phyloP scores from a whole-genome alignment of 805 yeast species.

The Starmera dryadoides region DNA sequence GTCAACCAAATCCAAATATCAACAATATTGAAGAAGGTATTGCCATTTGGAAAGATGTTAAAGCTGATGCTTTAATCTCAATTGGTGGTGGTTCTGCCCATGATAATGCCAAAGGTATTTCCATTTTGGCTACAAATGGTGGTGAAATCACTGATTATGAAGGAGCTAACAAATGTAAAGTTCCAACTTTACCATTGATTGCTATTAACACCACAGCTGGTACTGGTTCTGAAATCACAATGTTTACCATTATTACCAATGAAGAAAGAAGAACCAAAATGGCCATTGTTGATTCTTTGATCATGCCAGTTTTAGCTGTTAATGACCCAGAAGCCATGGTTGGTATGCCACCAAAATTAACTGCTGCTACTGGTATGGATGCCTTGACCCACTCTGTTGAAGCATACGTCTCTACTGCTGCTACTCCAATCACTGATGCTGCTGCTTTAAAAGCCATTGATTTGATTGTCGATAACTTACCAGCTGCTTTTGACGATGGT shows the following conservation, averaged over 20 bases:
- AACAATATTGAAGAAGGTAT: slow-evolving; percentile 13
- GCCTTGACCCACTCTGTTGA: slow-evolving; percentile 38
- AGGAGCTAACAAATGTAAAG: slow-evolving; percentile 30
- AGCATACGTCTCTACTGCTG: slow-evolving; percentile 40
- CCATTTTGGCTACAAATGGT: slow-evolving; percentile 31
- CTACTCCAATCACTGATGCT: slow-evolving; percentile 37
- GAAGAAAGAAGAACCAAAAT: slow-evolving; percentile 31
- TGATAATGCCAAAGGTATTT: slow-evolving; percentile 35
- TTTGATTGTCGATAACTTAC: slow-evolving; percentile 31
- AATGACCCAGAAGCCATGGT: slow-evolving; percentile 34
- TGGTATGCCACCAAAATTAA: slow-evolving; percentile 33
- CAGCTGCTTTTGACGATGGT: slow-evolving; percentile 30
- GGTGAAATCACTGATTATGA: slow-evolving; percentile 32
- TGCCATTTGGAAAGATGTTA: slow-evolving; percentile 9
- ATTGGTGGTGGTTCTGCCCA: slow-evolving; percentile 43
- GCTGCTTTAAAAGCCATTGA: slow-evolving; percentile 34
- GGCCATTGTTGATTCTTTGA: slow-evolving; percentile 34
- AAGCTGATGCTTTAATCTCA: slow-evolving; percentile 32
- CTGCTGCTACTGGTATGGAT: slow-evolving; percentile 35
- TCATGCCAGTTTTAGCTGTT: slow-evolving; percentile 34
- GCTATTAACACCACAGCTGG: slow-evolving; percentile 41
- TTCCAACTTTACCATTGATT: slow-evolving; percentile 25
- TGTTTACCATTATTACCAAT: slow-evolving; percentile 36
- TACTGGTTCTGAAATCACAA: slow-evolving; percentile 39
- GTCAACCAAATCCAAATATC: slow-evolving; percentile 17